Evolutionary conservation across 2,329 filamentous ascomycete genomes (phyloP).

Genomic region (Sarocladium brachiariae): DNA sequence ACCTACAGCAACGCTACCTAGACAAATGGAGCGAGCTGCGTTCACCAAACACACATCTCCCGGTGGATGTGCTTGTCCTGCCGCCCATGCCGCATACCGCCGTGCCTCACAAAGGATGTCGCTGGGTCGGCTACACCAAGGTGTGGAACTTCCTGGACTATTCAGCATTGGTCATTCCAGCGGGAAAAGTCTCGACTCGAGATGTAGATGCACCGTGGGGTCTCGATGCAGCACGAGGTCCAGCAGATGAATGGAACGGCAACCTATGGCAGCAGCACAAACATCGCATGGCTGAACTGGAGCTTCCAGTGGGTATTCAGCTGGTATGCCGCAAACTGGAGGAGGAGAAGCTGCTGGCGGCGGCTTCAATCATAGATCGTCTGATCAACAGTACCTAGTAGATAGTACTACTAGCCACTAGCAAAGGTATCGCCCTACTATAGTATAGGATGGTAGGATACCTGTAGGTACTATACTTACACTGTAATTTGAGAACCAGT

Average conservation of each 20-base stretch:
- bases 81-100: conserved; percentile 56
- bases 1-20: conserved; percentile 35
- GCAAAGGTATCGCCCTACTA: too few species aligned
- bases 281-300: conserved; percentile 14
- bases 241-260: conserved; percentile 16
- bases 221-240: conserved; percentile 6
- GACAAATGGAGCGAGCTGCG: conserved; percentile 48
- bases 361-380: conserved; percentile 29
- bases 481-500: too few species aligned
- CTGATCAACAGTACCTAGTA: not conserved
- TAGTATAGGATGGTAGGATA: too few species aligned
- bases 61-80: conserved; percentile 48
- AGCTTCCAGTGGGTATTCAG: conserved; percentile 43
- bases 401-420: too few species aligned
- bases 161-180: conserved; percentile 20
- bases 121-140: conserved; percentile 41
- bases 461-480: too few species aligned
- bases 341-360: conserved; percentile 47
- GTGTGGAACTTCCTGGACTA: conserved; percentile 25
- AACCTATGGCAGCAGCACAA: conserved; percentile 13
- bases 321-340: conserved; percentile 44
- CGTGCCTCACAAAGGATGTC: conserved; percentile 33
- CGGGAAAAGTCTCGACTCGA: conserved; percentile 29
- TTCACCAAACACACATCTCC: conserved; percentile 34
- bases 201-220: conserved; percentile 28